Base-by-base conservation (phyloP, 805 yeast genomes). In the Candida tammaniensis region DNA sequence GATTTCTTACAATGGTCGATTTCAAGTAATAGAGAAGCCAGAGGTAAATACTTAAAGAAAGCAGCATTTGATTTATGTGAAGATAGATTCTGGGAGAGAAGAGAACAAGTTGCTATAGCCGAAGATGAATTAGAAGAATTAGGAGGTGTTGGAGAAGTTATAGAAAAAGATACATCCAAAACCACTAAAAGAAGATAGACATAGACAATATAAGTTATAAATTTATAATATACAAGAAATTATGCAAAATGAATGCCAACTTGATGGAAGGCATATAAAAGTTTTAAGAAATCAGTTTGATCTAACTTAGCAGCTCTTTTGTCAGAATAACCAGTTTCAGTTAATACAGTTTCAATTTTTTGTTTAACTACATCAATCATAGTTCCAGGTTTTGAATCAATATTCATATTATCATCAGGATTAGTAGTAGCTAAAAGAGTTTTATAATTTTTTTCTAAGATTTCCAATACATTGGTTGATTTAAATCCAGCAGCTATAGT, bases 21-120 rank as follows among this genome's bases (percentile, higher is more conserved):
- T 45, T 82, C 93, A 4, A 84, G 82, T 53, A 84, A 87, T 48
- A 74, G 84, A 47, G 89, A 84, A 38, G 81, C 87, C 10, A 77
- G 95, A 51, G 98, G 96, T 35, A 91, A 91, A 57, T 82, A 85
- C 51, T 72, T 91, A 58, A 89, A 91, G 64, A 81, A 82, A 36
- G 83, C 86, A 27, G 82, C 97, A 0, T 91, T 91, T 54, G 96
- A 88, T 43, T 62, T 91, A 41, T 83, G 93, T 57, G 95, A 89
- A 60, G 91, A 83, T 46, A 78, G 98, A 64, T 91, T 95, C 93
- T 91, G 98, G 98, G 98, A 91, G 57, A 83, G 98, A 66, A 80
- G 97, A 64, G 98, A 91, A 49, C 91, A 81, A 50, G 81, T 91
- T 16, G 80, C 94, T 55, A 73, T 78, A 25, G 84, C 86, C 32